These are phyloP conservation scores for Zasmidium cellare DNA, from an alignment of 2,329 filamentous ascomycete genomes.

Conservation along the genomic window DNA sequence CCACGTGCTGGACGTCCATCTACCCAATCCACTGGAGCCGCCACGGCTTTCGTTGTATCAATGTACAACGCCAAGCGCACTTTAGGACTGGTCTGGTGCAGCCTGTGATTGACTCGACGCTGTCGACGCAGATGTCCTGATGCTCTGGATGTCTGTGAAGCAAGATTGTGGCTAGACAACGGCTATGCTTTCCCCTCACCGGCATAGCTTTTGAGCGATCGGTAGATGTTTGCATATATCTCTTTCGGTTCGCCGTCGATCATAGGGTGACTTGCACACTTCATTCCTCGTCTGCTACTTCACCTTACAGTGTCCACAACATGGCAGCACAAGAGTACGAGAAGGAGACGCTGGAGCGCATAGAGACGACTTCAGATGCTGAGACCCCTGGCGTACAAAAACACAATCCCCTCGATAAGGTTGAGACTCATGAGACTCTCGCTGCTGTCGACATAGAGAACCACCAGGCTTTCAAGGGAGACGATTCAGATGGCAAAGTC, in stretches of 20 bases:
- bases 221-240: neutral
- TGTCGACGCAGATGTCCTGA: neutral
- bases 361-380: slow-evolving; percentile 16
- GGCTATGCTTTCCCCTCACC: neutral
- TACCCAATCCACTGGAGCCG: neutral
- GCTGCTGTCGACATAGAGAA: slow-evolving; percentile 37
- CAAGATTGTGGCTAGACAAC: neutral
- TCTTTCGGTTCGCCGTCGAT: neutral
- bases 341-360: slow-evolving; percentile 16
- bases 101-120: neutral
- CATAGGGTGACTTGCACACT: neutral
- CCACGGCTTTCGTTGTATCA: neutral
- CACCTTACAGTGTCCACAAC: neutral
- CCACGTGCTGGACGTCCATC: neutral
- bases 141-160: neutral
- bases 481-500: slow-evolving; percentile 43
- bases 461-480: slow-evolving; percentile 38
- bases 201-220: neutral
- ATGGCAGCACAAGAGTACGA: slow-evolving; percentile 12
- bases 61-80: neutral
- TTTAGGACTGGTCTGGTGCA: neutral
- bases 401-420: slow-evolving; percentile 15
- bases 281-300: neutral
- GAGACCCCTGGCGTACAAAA: slow-evolving; percentile 6
- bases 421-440: slow-evolving; percentile 18